These are phyloP conservation scores for Cerioporus squamosus DNA, from an alignment of 1,284 basidiomycete species.

Conservation along the genomic window DNA sequence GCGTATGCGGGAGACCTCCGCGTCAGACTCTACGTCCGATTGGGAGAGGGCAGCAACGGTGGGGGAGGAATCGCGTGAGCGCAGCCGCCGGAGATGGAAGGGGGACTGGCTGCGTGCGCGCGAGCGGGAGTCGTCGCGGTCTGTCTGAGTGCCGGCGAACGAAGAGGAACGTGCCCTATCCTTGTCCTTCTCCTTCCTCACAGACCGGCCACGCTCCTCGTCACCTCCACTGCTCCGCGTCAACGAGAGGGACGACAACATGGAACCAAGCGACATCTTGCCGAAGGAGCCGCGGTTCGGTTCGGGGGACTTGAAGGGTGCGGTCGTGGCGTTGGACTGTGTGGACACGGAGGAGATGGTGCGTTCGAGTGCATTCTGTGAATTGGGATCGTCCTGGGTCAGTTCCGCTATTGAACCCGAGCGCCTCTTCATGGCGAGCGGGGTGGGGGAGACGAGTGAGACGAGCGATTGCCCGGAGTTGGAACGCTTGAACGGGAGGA, in stretches of 20 bases:
- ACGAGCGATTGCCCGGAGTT: slow-evolving; percentile 36
- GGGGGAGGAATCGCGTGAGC: slow-evolving; percentile 67
- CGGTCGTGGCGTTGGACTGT: slow-evolving; percentile 23
- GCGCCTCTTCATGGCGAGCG: slow-evolving; percentile 34
- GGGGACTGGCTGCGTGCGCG: slow-evolving; percentile 75
- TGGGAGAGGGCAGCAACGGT: slow-evolving; percentile 74
- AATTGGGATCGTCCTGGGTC: slow-evolving; percentile 46
- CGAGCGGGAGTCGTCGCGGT: slow-evolving; percentile 34
- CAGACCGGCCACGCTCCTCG: slow-evolving; percentile 58
- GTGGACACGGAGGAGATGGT: slow-evolving; percentile 52
- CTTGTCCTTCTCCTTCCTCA: slow-evolving; percentile 38
- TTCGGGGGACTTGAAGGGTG: slow-evolving; percentile 29
- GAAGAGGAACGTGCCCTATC: slow-evolving; percentile 57
- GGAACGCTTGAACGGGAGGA: slow-evolving; percentile 32
- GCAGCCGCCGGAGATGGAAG: slow-evolving; percentile 59
- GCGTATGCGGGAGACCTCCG: slow-evolving; percentile 55
- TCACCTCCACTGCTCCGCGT: slow-evolving; percentile 52
- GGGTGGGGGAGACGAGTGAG: slow-evolving; percentile 36
- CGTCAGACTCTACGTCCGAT: slow-evolving; percentile 70
- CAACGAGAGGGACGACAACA: slow-evolving; percentile 69
- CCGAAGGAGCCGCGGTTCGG: slow-evolving; percentile 54
- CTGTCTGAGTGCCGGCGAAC: slow-evolving; percentile 35
- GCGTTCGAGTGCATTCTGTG: slow-evolving; percentile 56
- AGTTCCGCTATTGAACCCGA: slow-evolving; percentile 35
- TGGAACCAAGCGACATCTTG: slow-evolving; percentile 66